phyloP scores from a whole-genome alignment of 441 rosid genomes.

The Mallotus japonicus region DNA sequence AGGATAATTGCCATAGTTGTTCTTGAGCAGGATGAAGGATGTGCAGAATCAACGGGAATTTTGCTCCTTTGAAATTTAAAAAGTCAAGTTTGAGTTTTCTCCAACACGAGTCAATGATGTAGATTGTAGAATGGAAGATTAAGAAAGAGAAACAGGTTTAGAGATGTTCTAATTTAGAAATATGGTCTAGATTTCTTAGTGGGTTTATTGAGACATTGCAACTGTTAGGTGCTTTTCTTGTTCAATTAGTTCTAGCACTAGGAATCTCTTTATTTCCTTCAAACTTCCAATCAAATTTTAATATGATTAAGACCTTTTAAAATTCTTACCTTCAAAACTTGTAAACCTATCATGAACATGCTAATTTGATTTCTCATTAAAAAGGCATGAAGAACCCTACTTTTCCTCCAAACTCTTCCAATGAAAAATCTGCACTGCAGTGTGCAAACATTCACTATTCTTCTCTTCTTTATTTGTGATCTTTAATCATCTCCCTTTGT shows the following conservation, averaged over 20 bases:
- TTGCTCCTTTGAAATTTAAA: too few relatives aligned
- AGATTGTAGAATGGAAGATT: too few relatives aligned
- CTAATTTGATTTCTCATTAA: background rate
- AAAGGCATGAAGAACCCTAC: background rate
- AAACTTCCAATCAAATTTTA: background rate
- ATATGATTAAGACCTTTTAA: background rate
- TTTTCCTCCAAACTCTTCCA: background rate
- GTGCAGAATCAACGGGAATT: too few relatives aligned
- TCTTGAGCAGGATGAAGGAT: too few relatives aligned
- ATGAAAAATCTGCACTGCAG: background rate
- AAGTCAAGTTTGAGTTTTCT: too few relatives aligned
- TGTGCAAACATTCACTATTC: background rate
- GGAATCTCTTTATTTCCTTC: background rate
- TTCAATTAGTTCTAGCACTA: background rate
- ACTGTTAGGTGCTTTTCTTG: too few relatives aligned
- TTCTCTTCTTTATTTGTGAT: background rate
- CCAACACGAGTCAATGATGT: too few relatives aligned
- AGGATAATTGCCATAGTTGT: too few relatives aligned
- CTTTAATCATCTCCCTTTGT: background rate
- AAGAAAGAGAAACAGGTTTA: too few relatives aligned
- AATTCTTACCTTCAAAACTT: background rate
- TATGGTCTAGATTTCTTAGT: too few relatives aligned
- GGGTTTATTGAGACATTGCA: too few relatives aligned
- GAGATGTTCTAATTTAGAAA: too few relatives aligned
- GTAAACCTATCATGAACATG: background rate